Base-by-base conservation (phyloP, 257 asterid species). In the Mitragyna speciosa region DNA sequence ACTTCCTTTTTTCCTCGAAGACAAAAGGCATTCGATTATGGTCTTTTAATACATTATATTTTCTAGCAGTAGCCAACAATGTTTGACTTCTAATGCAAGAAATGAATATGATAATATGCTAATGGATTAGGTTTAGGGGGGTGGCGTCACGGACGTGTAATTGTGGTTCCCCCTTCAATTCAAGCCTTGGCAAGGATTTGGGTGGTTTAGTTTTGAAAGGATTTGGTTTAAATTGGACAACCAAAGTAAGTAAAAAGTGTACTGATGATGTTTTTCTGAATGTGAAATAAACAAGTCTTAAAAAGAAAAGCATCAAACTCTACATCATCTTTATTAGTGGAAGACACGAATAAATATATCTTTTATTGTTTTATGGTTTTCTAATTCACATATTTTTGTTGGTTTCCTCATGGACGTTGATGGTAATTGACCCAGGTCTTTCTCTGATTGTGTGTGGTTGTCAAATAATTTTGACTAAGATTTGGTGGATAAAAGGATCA, bases 61-160 rank as follows among this genome's bases (percentile, higher is more conserved):
- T 54, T 49, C 48, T 31, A 41, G 39, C 56, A 71, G 36, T 30
- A 76, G 82, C 81, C 69, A 73, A 56, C 86, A 76, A 70, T 30
- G 36, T 63, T 87, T 85, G 87, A 80, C 76, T 78, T 52, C 15
- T 8, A 28, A 56, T 47, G 14, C 11, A 33, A 70, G 56, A 43
- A 56, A 51, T 39, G 12, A 15, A n/a, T 28, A 20, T 47, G 10
- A 12, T 19, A 63, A 73, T 20, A 0, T 0, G 61, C 12, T 56
- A 76, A 77, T 56, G 82, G 86, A 83, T 72, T 84, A 54, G 84
- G 85, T 52, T 67, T 59, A 74, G 49, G 51, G 81, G 49, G 70
- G 89, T 87, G 90, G 87, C 90, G 82, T 84, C 83, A 65, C 79
- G 83, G 74, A n/a, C 15, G 75, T 26, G 83, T 24, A 73, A 63